Evolutionary conservation across 305 asterid genomes (phyloP), one percentile per base, ranked within the genome.

Genomic region (Caryopteris hybrid): DNA sequence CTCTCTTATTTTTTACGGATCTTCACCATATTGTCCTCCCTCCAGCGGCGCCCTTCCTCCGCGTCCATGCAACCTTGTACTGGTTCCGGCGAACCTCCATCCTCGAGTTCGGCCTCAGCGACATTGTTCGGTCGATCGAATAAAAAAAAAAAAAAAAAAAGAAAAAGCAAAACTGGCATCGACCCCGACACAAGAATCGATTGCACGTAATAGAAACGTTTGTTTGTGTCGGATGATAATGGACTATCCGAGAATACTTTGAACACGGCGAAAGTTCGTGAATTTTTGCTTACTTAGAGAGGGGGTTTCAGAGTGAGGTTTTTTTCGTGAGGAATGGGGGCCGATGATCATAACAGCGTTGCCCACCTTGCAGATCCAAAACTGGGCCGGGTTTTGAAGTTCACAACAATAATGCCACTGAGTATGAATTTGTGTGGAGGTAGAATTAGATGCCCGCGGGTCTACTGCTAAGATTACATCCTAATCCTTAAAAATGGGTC

Each of bases 21-120:
- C 95, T 86, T 95, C 64, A 86, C 81, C 95, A 86, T 79, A 64
- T 86, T 86, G 68, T 89, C 94, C 73, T 89, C 96, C 42, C 96
- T 79, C 70, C 96, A 82, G 51, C 96, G 77, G 18, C 96, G 80
- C 1, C 96, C 93, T 67, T 88, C 96, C n/a, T 88, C 93, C 13
- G 91, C 87, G 66, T 88, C 96, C n/a, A 88, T 25, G 93, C 91
- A 53, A 88, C 96, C 82, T 86, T 88, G 83, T 88, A 88, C 71
- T 87, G 78, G 79, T 78, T 88, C 79, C 96, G 88, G 56, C 84
- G 76, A 36, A 73, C 79, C 69, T 80, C 84, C 69, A 72, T 61
- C 75, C 58, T 80, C 54, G 84, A 76, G 74, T 50, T 76, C 47
- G 84, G 84, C 66, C 81, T 80, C 75, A 80, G 42, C 61, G 84